Conservation (phyloP, 176 grass and related monocot genomes). For the Lolium perenne region DNA sequence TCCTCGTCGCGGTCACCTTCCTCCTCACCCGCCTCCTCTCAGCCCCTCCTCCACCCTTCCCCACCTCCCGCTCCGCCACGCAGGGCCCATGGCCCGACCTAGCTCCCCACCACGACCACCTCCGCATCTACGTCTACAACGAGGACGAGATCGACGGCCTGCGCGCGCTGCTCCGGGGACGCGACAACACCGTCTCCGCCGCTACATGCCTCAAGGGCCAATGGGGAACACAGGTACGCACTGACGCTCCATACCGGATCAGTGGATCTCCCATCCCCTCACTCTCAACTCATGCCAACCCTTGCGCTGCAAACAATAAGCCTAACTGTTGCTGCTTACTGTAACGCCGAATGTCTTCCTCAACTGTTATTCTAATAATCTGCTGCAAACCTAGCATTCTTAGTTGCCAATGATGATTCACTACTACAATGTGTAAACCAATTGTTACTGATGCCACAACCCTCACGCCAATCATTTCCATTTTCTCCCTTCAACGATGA, state of each 20-base stretch:
- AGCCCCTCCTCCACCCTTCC: background rate
- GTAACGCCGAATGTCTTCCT: background rate
- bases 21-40: conserved; percentile 71
- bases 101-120: conserved; percentile 47
- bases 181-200: conserved; percentile 52
- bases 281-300: background rate
- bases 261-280: background rate
- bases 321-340: background rate
- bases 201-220: conserved; percentile 91
- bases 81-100: conserved; percentile 44
- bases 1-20: conserved; percentile 71
- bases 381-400: background rate
- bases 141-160: conserved; percentile 82
- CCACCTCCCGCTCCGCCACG: background rate
- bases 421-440: background rate
- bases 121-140: conserved; percentile 82
- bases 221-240: conserved; percentile 86
- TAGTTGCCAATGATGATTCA: background rate
- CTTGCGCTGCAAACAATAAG: background rate
- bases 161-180: conserved; percentile 70
- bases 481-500: background rate
- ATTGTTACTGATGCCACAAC: background rate
- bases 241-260: background rate
- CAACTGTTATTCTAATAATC: background rate
- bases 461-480: background rate